Evolutionary conservation across 2,329 filamentous ascomycete species (phyloP), one percentile per base, ranked within the genome.

Genomic region (Teratosphaeria pseudoeucalypti): DNA sequence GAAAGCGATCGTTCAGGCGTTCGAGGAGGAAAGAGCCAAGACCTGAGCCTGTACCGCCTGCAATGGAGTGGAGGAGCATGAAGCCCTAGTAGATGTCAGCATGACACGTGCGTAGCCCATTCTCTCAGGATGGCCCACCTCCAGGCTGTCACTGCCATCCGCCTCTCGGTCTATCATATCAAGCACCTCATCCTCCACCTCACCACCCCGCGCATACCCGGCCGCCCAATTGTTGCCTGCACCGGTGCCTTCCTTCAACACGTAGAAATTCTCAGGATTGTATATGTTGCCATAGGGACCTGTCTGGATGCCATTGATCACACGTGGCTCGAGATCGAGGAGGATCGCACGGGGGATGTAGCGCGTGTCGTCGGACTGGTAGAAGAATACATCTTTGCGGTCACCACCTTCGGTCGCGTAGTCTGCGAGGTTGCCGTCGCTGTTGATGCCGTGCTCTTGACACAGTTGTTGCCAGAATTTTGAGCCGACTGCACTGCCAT

Each of bases 401-500:
- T 99, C 94, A 66, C 92, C 92, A 71, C 94, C 94, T 75, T 97
- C 94, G 56, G 91, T 96, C 71, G 94, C 94, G 78, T 96, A 96
- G 75, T 96, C 92, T 73, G 96, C 92, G 60, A 99, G 83, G 74
- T 97, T 97, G 60, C 94, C 94, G 77, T 97, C 91, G 73, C 94
- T 90, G 71, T 88, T 96, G 78, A 99, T 99, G 63, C 95, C 94
- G 73, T 99, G 94, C 77, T 99, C 94, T 74, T 92, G 88, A 76
- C 94, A 99, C 62, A 97, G 84, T 77, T 97, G 94, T 75, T 97
- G 92, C 94, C 94, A 99, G 78, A 99, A 99, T 73, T 97, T 90
- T 71, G 90, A 92, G 61, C 94, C 94, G 74, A 97, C 91, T 96
- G 70, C 47, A 19, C n/a, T 26, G 53, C 53, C 27, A 12, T 54